A percentile compares a stretch with the other conserved stretches of the same genome.
Conservation (phyloP, 805 yeast genomes). For the Candida takata region DNA sequence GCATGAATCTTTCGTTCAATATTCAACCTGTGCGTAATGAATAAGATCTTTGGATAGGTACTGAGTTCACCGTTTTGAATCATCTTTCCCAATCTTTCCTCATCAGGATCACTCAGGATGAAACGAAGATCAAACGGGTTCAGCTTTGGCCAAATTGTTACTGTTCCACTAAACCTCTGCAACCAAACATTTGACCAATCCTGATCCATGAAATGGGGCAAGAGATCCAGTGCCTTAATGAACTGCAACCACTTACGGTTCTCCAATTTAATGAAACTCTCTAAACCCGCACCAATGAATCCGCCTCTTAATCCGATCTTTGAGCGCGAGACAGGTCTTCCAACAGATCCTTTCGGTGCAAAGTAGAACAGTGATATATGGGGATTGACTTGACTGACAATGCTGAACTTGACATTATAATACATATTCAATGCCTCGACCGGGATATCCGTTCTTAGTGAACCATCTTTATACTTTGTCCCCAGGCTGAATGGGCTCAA, state of each 20-base stretch:
- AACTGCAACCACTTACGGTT: conserved; percentile 72
- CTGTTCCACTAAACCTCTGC: conserved; percentile 67
- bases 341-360: conserved; percentile 76
- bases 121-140: conserved; percentile 51
- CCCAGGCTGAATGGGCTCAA: conserved; percentile 69
- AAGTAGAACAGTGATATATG: conserved; percentile 70
- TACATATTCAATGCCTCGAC: conserved; percentile 65
- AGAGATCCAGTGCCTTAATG: conserved; percentile 53
- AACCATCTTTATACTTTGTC: conserved; percentile 69
- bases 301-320: conserved; percentile 69
- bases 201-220: conserved; percentile 63
- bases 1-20: conserved; percentile 59
- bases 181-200: conserved; percentile 78
- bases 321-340: conserved; percentile 62
- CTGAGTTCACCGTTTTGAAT: conserved; percentile 57
- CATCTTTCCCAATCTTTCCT: conserved; percentile 46
- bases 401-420: conserved; percentile 67
- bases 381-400: conserved; percentile 80
- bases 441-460: conserved; percentile 73
- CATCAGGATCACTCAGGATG: conserved; percentile 63
- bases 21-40: conserved; percentile 53
- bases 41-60: conserved; percentile 58
- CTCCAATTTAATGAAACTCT: conserved; percentile 64
- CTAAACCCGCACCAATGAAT: conserved; percentile 63
- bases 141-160: conserved; percentile 71